Evolutionary conservation across 108 stramenopile genomes (phyloP).

Genomic region (Licmophora abbreviata): DNA sequence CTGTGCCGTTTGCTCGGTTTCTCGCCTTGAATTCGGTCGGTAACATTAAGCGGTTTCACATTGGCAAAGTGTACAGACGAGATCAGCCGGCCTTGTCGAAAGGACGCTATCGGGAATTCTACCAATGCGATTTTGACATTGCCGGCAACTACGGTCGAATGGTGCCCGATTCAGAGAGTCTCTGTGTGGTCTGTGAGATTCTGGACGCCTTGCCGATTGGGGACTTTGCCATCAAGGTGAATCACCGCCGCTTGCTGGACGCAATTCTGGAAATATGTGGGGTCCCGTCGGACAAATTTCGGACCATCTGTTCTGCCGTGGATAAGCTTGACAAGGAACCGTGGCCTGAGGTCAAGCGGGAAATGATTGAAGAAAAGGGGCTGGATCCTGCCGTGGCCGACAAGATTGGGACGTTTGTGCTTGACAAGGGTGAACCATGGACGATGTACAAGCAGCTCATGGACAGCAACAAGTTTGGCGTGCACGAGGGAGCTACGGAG

Average conservation of each 20-base stretch:
- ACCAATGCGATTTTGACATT: slow-evolving; percentile 93
- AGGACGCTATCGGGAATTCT: slow-evolving; percentile 90
- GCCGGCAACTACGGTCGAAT: slow-evolving; percentile 67
- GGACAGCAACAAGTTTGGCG: slow-evolving; percentile 50
- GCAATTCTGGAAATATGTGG: slow-evolving; percentile 86
- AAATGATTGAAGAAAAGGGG: slow-evolving; percentile 88
- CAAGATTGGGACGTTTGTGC: slow-evolving; percentile 78
- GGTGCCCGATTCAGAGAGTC: slow-evolving; percentile 85
- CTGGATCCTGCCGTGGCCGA: slow-evolving; percentile 70
- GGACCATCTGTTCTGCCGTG: slow-evolving; percentile 86
- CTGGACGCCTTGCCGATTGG: slow-evolving; percentile 80
- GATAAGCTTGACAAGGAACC: slow-evolving; percentile 92
- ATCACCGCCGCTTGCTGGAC: slow-evolving; percentile 83
- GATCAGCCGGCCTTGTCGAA: slow-evolving; percentile 75
- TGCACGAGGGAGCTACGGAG: slow-evolving; percentile 57
- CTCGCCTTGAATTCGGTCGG: slow-evolving; percentile 79
- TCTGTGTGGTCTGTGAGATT: slow-evolving; percentile 82
- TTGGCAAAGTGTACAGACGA: slow-evolving; percentile 84
- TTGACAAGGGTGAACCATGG: slow-evolving; percentile 54
- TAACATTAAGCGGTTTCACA: slow-evolving; percentile 89
- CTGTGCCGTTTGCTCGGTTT: slow-evolving; percentile 90
- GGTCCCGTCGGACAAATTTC: slow-evolving; percentile 81
- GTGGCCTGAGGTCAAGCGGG: slow-evolving; percentile 74
- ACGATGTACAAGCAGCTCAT: slow-evolving; percentile 57
- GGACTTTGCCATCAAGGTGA: slow-evolving; percentile 83